Percentiles rank a stretch among this genome's conserved stretches.
phyloP scores from a whole-genome alignment of 495 filamentous ascomycete species.

The Xylaria scruposa region DNA sequence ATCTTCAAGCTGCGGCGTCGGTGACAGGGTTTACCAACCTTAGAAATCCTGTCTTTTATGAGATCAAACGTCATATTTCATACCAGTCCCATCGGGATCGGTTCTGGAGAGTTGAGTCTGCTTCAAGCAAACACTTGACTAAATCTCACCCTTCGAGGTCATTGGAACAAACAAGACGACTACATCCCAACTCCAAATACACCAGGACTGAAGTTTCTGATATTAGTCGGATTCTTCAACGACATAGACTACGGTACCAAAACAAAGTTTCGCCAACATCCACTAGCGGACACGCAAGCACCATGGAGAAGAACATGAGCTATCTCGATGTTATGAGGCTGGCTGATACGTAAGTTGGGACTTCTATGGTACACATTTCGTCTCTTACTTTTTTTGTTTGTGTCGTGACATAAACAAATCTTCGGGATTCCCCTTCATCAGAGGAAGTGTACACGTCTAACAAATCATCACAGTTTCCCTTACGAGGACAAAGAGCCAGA shows the following conservation, averaged over 20 bases:
- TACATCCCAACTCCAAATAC: background rate
- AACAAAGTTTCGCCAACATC: background rate
- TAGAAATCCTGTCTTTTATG: background rate
- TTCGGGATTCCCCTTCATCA: background rate
- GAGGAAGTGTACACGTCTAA: background rate
- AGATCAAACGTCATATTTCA: background rate
- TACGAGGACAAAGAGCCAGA: constrained; percentile 64
- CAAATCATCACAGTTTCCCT: constrained; percentile 63
- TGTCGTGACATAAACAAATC: background rate
- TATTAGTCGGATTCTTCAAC: background rate
- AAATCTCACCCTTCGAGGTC: background rate
- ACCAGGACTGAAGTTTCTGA: background rate
- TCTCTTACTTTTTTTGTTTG: background rate
- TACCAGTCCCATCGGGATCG: background rate
- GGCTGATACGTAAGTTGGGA: constrained; percentile 65
- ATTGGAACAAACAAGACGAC: background rate
- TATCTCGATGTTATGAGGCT: constrained; percentile 52
- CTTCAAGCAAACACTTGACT: background rate
- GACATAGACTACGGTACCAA: background rate
- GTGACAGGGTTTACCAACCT: background rate
- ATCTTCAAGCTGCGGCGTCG: background rate
- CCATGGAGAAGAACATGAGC: constrained; percentile 28
- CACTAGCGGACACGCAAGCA: background rate
- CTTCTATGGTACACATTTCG: background rate
- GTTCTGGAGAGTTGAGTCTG: background rate